These are phyloP conservation scores for Ophiocordyceps polyrhachis-furcata DNA, from an alignment of 2,329 filamentous ascomycete species.

Conservation along the genomic window DNA sequence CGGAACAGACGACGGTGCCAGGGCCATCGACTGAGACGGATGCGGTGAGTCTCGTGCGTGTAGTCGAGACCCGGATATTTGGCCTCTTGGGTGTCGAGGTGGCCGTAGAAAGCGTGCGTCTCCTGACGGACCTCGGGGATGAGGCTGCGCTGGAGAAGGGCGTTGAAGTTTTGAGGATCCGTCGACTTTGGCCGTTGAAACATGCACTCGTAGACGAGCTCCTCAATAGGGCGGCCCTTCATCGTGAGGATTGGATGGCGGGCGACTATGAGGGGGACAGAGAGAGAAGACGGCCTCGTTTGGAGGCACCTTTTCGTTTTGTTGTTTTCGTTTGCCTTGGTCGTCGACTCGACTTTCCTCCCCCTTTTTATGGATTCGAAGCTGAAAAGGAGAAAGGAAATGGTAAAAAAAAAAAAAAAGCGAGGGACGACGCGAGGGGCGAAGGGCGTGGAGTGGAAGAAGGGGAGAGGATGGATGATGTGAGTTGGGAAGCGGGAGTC, in stretches of 20 bases:
- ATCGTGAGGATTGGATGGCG: constrained; percentile 26
- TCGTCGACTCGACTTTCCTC: too few species aligned
- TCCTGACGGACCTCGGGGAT: constrained; percentile 65
- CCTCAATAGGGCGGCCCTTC: constrained; percentile 52
- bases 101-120: constrained; percentile 61
- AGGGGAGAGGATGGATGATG: neutral
- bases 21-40: constrained; percentile 57
- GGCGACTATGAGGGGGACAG: neutral
- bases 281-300: neutral
- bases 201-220: constrained; percentile 57
- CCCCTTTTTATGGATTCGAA: too few species aligned
- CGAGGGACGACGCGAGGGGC: neutral
- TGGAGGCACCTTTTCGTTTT: too few species aligned
- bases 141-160: constrained; percentile 49
- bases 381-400: too few species aligned
- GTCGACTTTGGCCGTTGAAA: constrained; percentile 47
- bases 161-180: constrained; percentile 54
- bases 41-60: constrained; percentile 50
- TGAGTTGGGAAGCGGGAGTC: neutral
- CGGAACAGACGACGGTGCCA: constrained; percentile 63
- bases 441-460: neutral
- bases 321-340: too few species aligned
- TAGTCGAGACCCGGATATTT: constrained; percentile 73
- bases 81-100: constrained; percentile 60
- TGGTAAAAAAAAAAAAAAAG: too few species aligned